phyloP scores from a whole-genome alignment of 1,284 basidiomycete genomes.

The Ceratorhiza oryzae-sativae region DNA sequence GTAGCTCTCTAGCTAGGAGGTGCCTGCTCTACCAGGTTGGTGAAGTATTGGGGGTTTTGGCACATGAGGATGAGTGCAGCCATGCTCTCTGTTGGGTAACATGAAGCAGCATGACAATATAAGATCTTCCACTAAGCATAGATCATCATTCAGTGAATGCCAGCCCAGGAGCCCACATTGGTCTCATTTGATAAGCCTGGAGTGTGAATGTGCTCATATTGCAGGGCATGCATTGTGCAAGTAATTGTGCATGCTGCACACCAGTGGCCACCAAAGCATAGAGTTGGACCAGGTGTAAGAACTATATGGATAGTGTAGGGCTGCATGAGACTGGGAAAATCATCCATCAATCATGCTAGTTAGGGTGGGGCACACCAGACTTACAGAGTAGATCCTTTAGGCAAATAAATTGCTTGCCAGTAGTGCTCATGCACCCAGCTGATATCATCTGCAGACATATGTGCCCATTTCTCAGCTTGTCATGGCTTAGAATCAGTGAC shows the following conservation, averaged over 20 bases:
- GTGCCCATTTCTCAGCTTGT: background rate
- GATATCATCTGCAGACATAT: background rate
- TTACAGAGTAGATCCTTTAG: background rate
- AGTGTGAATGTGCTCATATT: background rate
- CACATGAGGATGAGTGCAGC: background rate
- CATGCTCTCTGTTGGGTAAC: background rate
- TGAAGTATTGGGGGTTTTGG: background rate
- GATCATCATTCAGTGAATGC: background rate
- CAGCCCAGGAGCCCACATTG: background rate
- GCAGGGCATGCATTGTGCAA: background rate
- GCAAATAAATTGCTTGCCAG: background rate
- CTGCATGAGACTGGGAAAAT: background rate
- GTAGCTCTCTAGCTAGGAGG: no score
- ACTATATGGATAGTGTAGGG: background rate
- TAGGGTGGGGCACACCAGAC: background rate
- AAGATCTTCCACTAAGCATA: background rate
- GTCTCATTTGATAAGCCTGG: background rate
- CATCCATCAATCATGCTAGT: background rate
- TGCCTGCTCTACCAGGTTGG: background rate
- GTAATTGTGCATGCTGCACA: background rate
- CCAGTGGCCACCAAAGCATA: background rate
- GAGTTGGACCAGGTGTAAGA: background rate
- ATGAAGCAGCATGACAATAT: background rate
- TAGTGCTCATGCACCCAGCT: background rate
- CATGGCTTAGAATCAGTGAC: background rate